These are phyloP conservation scores for Babjeviella inositovora DNA, from an alignment of 805 yeast species.

Conservation along the genomic window DNA sequence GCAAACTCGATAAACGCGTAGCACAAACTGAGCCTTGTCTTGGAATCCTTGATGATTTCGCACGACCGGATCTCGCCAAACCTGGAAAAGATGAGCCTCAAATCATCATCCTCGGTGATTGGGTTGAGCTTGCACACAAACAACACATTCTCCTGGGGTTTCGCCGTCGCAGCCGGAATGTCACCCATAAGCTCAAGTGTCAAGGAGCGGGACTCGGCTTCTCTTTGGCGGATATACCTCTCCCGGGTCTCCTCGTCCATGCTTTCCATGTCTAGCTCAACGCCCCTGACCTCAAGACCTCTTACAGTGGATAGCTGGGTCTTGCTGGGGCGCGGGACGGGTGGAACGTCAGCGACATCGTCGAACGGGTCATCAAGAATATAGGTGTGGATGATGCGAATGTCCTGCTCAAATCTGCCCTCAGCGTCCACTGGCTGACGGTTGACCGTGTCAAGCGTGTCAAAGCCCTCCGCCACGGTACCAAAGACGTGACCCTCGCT, in stretches of 20 bases:
- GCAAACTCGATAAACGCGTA: conserved; percentile 53
- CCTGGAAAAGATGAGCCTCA: conserved; percentile 37
- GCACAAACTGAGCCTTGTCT: conserved; percentile 30
- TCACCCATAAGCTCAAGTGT: conserved; percentile 53
- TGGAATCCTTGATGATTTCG: conserved; percentile 31
- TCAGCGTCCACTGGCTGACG: conserved; percentile 16
- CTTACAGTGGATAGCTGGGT: conserved; percentile 7
- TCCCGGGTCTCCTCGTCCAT: conserved; percentile 7
- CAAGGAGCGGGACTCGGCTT: conserved; percentile 35
- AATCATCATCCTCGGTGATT: conserved; percentile 39
- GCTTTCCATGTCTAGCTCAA: conserved; percentile 6
- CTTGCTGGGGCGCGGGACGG: conserved; percentile 5
- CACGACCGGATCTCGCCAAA: conserved; percentile 39
- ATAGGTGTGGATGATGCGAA: conserved; percentile 32
- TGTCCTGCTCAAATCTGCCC: conserved; percentile 25
- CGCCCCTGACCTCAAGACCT: conserved; percentile 8
- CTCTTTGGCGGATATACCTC: too few relatives aligned
- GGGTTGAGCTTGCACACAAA: conserved; percentile 53
- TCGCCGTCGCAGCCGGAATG: conserved; percentile 35
- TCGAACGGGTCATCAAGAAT: conserved; percentile 38
- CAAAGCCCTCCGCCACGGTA: conserved; percentile 31
- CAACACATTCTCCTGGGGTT: conserved; percentile 45
- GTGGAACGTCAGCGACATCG: too few relatives aligned
- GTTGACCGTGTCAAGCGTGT: conserved; percentile 26
- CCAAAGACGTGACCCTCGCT: conserved; percentile 26